phyloP scores from a whole-genome alignment of 805 yeast genomes.

The Candida pseudofarinosa region DNA sequence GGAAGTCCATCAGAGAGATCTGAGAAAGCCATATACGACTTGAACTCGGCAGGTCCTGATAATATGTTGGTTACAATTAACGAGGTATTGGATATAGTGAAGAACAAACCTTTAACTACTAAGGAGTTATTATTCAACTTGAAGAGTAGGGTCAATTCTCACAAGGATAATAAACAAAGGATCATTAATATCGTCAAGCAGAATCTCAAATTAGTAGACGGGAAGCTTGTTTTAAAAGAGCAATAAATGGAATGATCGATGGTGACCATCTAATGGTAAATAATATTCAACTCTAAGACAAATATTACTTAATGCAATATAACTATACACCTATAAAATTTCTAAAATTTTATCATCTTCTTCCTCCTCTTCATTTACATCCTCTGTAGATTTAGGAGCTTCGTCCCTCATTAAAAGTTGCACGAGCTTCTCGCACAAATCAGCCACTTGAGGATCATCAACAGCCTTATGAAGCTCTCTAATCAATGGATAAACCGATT shows the following conservation, averaged over 20 bases:
- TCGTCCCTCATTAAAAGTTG: conserved; percentile 94
- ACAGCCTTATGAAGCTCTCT: conserved; percentile 74
- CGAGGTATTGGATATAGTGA: conserved; percentile 66
- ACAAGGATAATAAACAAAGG: conserved; percentile 59
- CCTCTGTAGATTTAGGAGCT: conserved; percentile 37
- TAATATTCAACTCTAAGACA: background rate
- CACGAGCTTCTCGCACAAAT: conserved; percentile 77
- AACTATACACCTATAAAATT: conserved; percentile 32
- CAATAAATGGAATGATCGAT: conserved; percentile 4
- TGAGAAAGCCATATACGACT: conserved; percentile 12
- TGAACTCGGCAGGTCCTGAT: conserved; percentile 35
- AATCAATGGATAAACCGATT: conserved; percentile 78
- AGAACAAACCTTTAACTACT: conserved; percentile 53
- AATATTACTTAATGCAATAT: background rate
- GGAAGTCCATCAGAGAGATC: conserved; percentile 2
- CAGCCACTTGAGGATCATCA: conserved; percentile 46
- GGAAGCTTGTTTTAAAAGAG: conserved; percentile 39
- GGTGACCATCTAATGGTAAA: background rate
- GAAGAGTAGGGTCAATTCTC: conserved; percentile 58
- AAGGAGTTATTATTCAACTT: conserved; percentile 60
- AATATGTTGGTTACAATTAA: conserved; percentile 56
- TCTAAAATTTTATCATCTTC: conserved; percentile 52
- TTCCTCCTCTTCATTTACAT: conserved; percentile 44
- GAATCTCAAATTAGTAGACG: conserved; percentile 52
- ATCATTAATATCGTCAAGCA: conserved; percentile 56